Base-by-base conservation (phyloP, 148 eudicot species). In the Polygonum aviculare region DNA sequence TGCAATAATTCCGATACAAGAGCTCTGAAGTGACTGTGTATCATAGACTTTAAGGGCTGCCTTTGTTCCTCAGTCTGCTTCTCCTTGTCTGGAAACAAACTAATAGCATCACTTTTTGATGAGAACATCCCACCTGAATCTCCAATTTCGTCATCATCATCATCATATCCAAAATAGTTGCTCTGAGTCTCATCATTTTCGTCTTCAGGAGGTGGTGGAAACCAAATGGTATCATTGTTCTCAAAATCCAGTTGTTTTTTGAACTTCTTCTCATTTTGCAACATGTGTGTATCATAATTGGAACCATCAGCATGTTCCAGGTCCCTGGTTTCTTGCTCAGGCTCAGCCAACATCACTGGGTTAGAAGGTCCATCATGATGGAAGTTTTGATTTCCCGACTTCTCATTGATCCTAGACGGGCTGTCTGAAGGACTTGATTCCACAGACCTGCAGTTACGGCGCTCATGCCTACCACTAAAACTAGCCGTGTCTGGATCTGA, bases 11-110 rank as follows among this genome's bases (percentile, higher is more conserved):
- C 98, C 16, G 89, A 93, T 19, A 95, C 98, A 82, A 95, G 98
- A 76, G 98, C 97, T 82, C 94, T 89, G 78, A 95, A 95, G 87
- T 95, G 98, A 48, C 96, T 90, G 51, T 91, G 89, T 21, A 95
- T 81, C 47, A 79, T 88, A 75, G 83, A 81, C 82, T 76, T 89
- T 48, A 90, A 72, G 41, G 92, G 87, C 81, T 87, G 91, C 80
- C 82, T 83, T 76, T 84, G 83, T 38, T 81, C 88, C 77, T 73
- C 87, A 72, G 72, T 76, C 45, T 81, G 87, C 74, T 84, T 90
- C 76, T 87, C 94, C 82, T 86, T 86, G 8, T 41, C 73, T 41
- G 81, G 79, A 19, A 76, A 83, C 51, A 74, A 57, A 75, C 83
- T 79, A 75, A 82, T 54, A 70, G 83, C 83, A 80, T 80, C 80